Evolutionary conservation across 2,329 filamentous ascomycete species (phyloP), one percentile per base, ranked within the genome.

Genomic region (Hymenoscyphus scutula): DNA sequence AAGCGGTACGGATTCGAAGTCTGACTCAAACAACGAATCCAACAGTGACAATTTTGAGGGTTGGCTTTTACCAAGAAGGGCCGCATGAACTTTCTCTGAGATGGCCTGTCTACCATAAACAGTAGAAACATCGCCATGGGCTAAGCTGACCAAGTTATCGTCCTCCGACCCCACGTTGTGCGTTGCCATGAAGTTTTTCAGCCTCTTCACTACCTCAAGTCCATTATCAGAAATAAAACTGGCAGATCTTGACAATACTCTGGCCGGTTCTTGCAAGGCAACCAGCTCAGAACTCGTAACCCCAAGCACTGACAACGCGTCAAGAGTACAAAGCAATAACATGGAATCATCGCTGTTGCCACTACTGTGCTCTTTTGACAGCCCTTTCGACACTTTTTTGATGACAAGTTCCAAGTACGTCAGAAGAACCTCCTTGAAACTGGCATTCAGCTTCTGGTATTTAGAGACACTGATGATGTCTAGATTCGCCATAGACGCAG

Each of bases 21-120:
- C 61, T 30, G 58, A 60, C 34, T 62, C 63, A 19, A 74, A 51
- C 3, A 72, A 29, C 2, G 62, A 62, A 17, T 63, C 51, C 5
- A 74, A 61, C 2, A 73, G 41, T 6, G 65, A 56, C 11, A 73
- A 57, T 48, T 70, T 73, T 37, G 66, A 61, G 17, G 62, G 19
- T 29, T 71, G 68, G 11, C 61, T 56, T 56, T 67, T 67, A 7
- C 19, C 56, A 7, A n/a, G 25, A 25, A 65, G 58, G 5, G 65
- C 56, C 25, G 60, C 63, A 25, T 62, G 37, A 5, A 64, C 63
- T 13, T 59, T 65, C 27, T 69, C 62, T 11, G 65, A 27, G 34
- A 73, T 67, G 15, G 64, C 58, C 8, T 66, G 54, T 53, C 71
- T 66, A 25, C 67, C 67, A 48, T 62, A 64, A 19, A 65, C 8